phyloP scores from a whole-genome alignment of 2,329 filamentous ascomycete genomes.

The Exophiala aquamarina region DNA sequence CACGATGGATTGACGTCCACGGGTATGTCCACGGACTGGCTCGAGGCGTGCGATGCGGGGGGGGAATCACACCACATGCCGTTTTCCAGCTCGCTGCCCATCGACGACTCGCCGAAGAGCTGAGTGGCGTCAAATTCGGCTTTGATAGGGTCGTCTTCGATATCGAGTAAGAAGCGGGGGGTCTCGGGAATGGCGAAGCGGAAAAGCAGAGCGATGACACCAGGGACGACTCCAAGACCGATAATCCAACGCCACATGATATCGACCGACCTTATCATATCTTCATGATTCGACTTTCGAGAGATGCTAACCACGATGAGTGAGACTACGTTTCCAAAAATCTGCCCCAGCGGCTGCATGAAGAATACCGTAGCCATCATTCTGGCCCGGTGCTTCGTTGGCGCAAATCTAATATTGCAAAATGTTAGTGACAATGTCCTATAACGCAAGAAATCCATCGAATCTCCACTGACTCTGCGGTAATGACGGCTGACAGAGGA shows the following conservation, averaged over 20 bases:
- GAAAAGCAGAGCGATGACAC: slow-evolving; percentile 63
- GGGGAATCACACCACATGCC: slow-evolving; percentile 27
- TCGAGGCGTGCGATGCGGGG: slow-evolving; percentile 27
- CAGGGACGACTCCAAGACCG: slow-evolving; percentile 64
- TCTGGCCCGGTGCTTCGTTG: slow-evolving; percentile 62
- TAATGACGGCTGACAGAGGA: slow-evolving; percentile 66
- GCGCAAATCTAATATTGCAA: slow-evolving; percentile 43
- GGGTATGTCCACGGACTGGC: slow-evolving; percentile 23
- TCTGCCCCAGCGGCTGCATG: slow-evolving; percentile 68
- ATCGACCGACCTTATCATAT: slow-evolving; percentile 49
- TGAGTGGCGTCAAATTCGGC: slow-evolving; percentile 61
- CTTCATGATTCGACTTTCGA: slow-evolving; percentile 28
- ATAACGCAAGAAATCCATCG: not conserved
- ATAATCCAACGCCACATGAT: slow-evolving; percentile 68
- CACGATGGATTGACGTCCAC: slow-evolving; percentile 13
- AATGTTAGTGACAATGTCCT: slow-evolving; percentile 8
- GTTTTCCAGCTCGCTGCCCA: slow-evolving; percentile 20
- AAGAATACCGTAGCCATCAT: slow-evolving; percentile 70
- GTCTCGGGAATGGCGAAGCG: slow-evolving; percentile 67
- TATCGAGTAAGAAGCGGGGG: slow-evolving; percentile 64
- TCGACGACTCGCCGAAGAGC: slow-evolving; percentile 50
- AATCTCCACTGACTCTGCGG: slow-evolving; percentile 56
- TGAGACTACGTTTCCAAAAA: slow-evolving; percentile 63
- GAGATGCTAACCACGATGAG: slow-evolving; percentile 44
- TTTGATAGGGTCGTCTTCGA: slow-evolving; percentile 60